phyloP scores from a whole-genome alignment of 2,329 filamentous ascomycete species.

The Xylaria sp. region DNA sequence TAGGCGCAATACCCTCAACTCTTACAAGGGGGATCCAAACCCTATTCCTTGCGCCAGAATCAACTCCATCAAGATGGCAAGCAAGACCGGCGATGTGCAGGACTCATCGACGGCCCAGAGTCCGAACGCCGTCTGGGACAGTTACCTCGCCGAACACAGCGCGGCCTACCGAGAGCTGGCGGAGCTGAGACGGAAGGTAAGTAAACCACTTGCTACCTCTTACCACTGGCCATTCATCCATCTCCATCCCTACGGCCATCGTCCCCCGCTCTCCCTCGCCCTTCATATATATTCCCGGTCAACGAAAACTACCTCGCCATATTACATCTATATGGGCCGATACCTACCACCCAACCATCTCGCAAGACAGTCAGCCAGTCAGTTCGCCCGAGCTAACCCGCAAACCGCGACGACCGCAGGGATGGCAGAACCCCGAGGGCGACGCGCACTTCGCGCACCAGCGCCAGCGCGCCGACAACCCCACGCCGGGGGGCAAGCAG shows the following conservation, averaged over 20 bases:
- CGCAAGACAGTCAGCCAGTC: no score
- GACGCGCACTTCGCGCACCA: slow-evolving; percentile 48
- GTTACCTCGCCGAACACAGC: background rate
- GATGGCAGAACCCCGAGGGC: slow-evolving; percentile 47
- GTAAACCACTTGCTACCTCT: background rate
- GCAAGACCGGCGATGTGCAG: background rate
- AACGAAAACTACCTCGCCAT: no score
- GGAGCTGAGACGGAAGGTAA: background rate
- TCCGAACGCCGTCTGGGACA: background rate
- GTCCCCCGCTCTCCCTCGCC: no score
- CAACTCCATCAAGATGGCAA: background rate
- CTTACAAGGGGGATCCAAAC: no score
- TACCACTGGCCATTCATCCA: no score
- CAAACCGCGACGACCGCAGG: slow-evolving; percentile 34
- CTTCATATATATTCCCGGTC: no score
- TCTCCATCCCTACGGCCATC: no score
- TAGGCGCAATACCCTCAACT: no score
- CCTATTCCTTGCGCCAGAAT: background rate
- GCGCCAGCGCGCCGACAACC: slow-evolving; percentile 41
- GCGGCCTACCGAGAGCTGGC: background rate
- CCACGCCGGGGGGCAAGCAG: slow-evolving; percentile 17
- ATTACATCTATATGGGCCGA: no score
- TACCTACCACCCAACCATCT: no score
- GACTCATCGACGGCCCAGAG: background rate
- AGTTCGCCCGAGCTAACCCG: background rate